These are phyloP conservation scores for Lyophyllum decastes DNA, from an alignment of 768 basidiomycete genomes.

Conservation along the genomic window DNA sequence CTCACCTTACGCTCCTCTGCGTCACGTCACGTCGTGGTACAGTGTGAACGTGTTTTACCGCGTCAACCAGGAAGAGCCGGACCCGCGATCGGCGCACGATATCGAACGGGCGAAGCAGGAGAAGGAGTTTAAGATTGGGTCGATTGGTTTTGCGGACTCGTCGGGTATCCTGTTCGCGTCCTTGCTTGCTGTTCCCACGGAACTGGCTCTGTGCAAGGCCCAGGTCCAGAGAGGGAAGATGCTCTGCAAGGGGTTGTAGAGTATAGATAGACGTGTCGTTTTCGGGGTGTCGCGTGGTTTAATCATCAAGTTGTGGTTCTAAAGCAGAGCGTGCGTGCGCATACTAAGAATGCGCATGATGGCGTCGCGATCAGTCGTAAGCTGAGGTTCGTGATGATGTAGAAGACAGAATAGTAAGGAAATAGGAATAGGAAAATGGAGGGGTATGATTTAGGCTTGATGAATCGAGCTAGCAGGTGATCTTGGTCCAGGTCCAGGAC, in stretches of 20 bases:
- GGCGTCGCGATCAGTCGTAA: too few species aligned
- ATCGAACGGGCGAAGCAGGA: conserved; percentile 69
- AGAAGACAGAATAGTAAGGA: too few species aligned
- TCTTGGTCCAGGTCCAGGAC: too few species aligned
- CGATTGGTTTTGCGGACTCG: conserved; percentile 84
- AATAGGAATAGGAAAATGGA: too few species aligned
- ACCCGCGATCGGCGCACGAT: conserved; percentile 46
- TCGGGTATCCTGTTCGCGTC: conserved; percentile 70
- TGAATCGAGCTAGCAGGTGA: too few species aligned
- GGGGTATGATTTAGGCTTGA: too few species aligned
- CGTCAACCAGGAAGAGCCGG: conserved; percentile 71
- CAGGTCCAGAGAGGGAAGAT: conserved; percentile 72
- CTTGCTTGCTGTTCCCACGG: conserved; percentile 70
- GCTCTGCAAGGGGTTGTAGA: conserved; percentile 48
- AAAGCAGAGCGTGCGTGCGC: too few species aligned
- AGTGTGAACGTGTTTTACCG: conserved; percentile 89
- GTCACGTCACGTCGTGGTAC: background rate
- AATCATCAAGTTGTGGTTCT: too few species aligned
- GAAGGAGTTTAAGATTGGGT: conserved; percentile 88
- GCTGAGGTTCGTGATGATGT: too few species aligned
- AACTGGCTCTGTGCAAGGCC: conserved; percentile 71
- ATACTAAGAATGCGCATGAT: too few species aligned
- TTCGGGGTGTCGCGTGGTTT: too few species aligned
- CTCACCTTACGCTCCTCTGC: background rate
- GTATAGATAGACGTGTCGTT: too few species aligned